These are phyloP conservation scores for Mortierella sp. DNA, from an alignment of 371 early-diverging fungal species.

Conservation along the genomic window DNA sequence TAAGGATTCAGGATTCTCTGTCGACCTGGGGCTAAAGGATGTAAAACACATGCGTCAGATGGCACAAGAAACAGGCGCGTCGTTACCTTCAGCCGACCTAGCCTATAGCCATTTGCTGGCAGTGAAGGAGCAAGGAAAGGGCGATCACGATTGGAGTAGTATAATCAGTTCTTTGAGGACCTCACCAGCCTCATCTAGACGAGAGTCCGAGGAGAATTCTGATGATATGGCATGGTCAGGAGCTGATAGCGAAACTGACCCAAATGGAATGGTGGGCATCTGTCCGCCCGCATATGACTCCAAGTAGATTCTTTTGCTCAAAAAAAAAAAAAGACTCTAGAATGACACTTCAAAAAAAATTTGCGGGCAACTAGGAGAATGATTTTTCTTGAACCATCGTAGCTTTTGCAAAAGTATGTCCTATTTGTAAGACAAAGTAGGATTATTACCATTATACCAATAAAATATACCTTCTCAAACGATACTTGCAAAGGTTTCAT, in stretches of 20 bases:
- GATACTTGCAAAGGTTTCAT: neutral
- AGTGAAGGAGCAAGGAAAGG: conserved; percentile 36
- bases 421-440: too few relatives aligned
- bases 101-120: conserved; percentile 35
- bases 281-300: neutral
- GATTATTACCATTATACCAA: too few relatives aligned
- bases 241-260: neutral
- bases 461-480: too few relatives aligned
- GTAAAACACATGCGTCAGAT: conserved; percentile 62
- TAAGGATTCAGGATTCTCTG: conserved; percentile 62
- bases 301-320: neutral
- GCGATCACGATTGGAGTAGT: conserved; percentile 47
- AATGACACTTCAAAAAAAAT: neutral
- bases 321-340: neutral
- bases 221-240: neutral
- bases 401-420: too few relatives aligned
- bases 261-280: neutral
- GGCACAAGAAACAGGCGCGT: conserved; percentile 33
- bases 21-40: conserved; percentile 69
- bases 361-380: neutral
- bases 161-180: conserved; percentile 33
- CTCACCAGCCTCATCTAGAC: conserved; percentile 19
- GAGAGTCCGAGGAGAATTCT: conserved; percentile 8
- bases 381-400: too few relatives aligned
- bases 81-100: conserved; percentile 40